A percentile compares a stretch with the other conserved stretches of the same genome.
These are phyloP conservation scores for Debaryomyces tyrocola DNA, from an alignment of 805 yeast species.

Conservation along the genomic window DNA sequence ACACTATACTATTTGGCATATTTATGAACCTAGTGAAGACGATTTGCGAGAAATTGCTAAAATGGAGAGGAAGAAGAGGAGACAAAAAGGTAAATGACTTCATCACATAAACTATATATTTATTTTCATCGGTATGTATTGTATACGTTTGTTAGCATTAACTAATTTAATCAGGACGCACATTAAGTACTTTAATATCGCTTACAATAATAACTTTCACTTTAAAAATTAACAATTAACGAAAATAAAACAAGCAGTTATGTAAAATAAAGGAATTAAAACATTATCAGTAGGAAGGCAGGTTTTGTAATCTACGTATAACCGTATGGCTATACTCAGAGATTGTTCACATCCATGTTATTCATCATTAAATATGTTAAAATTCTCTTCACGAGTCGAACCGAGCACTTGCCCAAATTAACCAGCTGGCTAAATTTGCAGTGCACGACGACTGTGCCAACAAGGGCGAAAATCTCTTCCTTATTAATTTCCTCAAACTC, in stretches of 20 bases:
- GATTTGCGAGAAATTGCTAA: constrained; percentile 70
- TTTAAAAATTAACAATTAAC: too few relatives aligned
- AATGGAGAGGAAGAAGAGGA: constrained; percentile 65
- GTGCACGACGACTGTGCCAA: constrained; percentile 14
- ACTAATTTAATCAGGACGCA: too few relatives aligned
- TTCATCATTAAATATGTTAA: constrained; percentile 36
- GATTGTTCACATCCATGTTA: constrained; percentile 52
- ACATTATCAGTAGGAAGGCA: constrained; percentile 51
- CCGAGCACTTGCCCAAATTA: constrained; percentile 7
- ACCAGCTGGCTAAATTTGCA: constrained; percentile 1
- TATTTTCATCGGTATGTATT: too few relatives aligned
- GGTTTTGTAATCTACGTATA: constrained; percentile 44
- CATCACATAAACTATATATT: too few relatives aligned
- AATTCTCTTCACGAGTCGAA: constrained; percentile 15
- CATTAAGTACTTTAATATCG: too few relatives aligned
- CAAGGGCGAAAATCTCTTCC: constrained; percentile 5
- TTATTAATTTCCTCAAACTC: background rate
- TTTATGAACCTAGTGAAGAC: constrained; percentile 85
- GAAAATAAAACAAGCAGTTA: constrained; percentile 5
- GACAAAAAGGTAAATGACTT: constrained; percentile 18
- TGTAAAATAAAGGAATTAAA: constrained; percentile 10
- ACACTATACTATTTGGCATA: constrained; percentile 88
- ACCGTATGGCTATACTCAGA: constrained; percentile 45
- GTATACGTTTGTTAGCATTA: too few relatives aligned
- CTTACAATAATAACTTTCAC: too few relatives aligned